Evolutionary conservation across 2,329 filamentous ascomycete species (phyloP), one percentile per base, ranked within the genome.

Genomic region (Diatrype stigma): DNA sequence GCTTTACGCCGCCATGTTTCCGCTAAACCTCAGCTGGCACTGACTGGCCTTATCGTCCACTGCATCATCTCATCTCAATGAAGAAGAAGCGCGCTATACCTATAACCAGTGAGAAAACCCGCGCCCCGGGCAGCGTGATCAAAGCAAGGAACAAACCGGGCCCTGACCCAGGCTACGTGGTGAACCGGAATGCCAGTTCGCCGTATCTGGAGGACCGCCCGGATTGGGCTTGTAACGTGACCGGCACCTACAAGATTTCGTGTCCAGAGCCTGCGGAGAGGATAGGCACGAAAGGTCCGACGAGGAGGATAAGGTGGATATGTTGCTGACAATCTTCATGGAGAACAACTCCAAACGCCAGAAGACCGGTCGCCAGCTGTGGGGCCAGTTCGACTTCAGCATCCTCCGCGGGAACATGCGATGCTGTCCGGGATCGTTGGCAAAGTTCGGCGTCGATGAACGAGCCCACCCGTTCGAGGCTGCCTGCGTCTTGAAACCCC

Each of bases 21-120:
- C 10, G 26, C 10, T 30, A 30, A 30, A 30, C 26, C 26, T 30
- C 26, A 30, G 26, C 10, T 5, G 6, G 26, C 26, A 5, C 26
- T 30, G 26, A 10, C 26, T 30, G 26, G 26, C 26, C 26, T 30
- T 10, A 30, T 30, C n/a, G n/a, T n/a, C 26, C 5, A 30, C 26
- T 30, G 10, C 26, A 30, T 30, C n/a, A n/a, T 30, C 10, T 30
- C 10, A 5, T 30, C 26, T 30, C 26, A 30, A 30, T 30, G 26
- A 30, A 30, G 40, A 50, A 37, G 51, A 40, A 30, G 38, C 38
- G 19, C 38, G 32, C n/a, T 51, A 48, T 32, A 14, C 14, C 12
- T n/a, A 35, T 16, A 54, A 54, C 17, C 50, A 54, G 37, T 54
- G 51, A 49, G 51, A 54, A 35, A 48, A 48, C 23, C 51, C 51